Evolutionary conservation across 83 land plant genomes (phyloP), one percentile per base, ranked within the genome.

Genomic region (Picea abies): DNA sequence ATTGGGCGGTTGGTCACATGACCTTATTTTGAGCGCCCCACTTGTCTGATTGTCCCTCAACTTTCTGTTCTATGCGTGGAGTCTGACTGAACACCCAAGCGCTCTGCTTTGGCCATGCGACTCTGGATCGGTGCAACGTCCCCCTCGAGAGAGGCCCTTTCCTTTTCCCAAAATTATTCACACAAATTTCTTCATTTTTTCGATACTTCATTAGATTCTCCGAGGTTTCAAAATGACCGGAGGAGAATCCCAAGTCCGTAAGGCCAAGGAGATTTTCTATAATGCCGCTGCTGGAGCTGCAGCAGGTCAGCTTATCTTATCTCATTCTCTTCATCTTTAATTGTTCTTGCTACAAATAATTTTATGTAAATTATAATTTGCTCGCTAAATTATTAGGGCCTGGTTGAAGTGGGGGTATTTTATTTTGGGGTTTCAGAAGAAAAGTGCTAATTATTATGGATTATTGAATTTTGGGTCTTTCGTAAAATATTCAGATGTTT

Each of bases 221-320:
- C 4, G 29, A 26, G 9, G 23, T 9, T 67, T 67, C 70, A 22
- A 11, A 22, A 22, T 67, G 26, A 8, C 23, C 70, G 9, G 70
- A 26, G 23, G 70, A 26, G 29, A 22, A 26, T 26, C 70, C 23
- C 3, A 7, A 26, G 70, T 26, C 70, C 29, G 12, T 76, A 85
- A 41, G 29, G 37, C 87, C 73, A 78, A 79, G 63, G 90, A 87
- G 56, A 68, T 93, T 22, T 89, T 93, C 68, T 93, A 88, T 80
- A 86, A 89, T 80, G 95, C 93, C 52, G 93, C 84, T 35, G 93
- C 95, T 19, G 95, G 95, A 39, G 93, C 95, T 11, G 87, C 93
- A 1, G 95, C 95, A 16, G 95, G 95, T 93, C 71, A n/a, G 85
- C 79, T 4, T n/a, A 7, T 80, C n/a, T 63, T 19, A 81, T 61